These are phyloP conservation scores for Xylaria sp. DNA, from an alignment of 2,329 filamentous ascomycete species.

Conservation along the genomic window DNA sequence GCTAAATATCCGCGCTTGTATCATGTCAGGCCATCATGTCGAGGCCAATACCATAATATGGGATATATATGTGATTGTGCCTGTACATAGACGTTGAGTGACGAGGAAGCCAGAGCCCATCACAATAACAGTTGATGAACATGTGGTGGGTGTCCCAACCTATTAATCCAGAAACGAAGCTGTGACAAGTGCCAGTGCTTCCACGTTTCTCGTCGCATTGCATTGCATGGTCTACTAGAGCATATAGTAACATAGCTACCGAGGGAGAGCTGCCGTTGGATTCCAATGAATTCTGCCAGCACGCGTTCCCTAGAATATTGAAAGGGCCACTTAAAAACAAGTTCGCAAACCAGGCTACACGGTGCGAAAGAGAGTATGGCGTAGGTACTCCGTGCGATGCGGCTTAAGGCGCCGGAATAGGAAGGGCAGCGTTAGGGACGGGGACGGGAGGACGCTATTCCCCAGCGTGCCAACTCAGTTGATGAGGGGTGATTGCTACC, in stretches of 20 bases:
- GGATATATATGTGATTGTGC: neutral
- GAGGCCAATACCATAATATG: neutral
- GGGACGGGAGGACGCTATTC: neutral
- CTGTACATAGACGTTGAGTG: neutral
- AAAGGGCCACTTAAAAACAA: neutral
- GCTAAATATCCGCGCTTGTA: constrained; percentile 8
- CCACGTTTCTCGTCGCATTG: constrained; percentile 26
- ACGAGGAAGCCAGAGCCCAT: neutral
- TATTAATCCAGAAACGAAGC: constrained; percentile 8
- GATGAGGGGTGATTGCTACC: constrained; percentile 21
- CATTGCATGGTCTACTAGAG: constrained; percentile 23
- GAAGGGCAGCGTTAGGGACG: neutral
- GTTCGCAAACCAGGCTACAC: too few relatives aligned
- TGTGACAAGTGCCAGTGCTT: constrained; percentile 5
- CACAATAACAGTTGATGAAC: neutral
- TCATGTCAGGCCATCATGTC: neutral
- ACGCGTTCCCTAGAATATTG: constrained; percentile 6
- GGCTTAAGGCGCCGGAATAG: constrained; percentile 6
- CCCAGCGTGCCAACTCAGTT: neutral
- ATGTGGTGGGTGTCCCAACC: constrained; percentile 20
- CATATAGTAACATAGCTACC: too few relatives aligned
- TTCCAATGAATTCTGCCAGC: constrained; percentile 22
- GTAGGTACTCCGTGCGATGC: neutral
- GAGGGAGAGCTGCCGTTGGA: constrained; percentile 14
- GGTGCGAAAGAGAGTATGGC: too few relatives aligned